Percentiles rank a stretch among this genome's conserved stretches.
These are phyloP conservation scores for Syncephalastrum racemosum DNA, from an alignment of 371 early-diverging fungal species.

Conservation along the genomic window DNA sequence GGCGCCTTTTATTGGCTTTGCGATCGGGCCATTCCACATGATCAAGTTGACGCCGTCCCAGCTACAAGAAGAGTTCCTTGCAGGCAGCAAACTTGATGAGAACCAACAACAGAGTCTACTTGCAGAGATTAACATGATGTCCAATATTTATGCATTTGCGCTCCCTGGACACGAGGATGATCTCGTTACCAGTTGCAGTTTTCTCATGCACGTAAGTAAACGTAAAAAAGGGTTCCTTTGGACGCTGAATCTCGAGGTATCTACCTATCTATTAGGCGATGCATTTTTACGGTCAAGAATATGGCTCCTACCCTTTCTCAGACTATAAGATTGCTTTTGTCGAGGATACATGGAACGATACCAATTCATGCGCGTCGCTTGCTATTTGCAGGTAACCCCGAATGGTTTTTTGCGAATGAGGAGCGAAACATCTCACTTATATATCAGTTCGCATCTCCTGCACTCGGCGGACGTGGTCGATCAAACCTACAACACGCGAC, in stretches of 20 bases:
- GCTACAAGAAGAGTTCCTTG: constrained; percentile 45
- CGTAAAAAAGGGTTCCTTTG: not conserved
- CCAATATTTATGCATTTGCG: constrained; percentile 70
- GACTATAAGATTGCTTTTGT: constrained; percentile 89
- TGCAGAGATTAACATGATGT: constrained; percentile 52
- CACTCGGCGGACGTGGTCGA: constrained; percentile 80
- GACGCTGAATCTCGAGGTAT: too few species aligned
- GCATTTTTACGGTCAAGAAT: constrained; percentile 83
- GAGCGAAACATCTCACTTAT: too few species aligned
- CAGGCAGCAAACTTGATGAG: constrained; percentile 48
- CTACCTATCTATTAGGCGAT: constrained; percentile 49
- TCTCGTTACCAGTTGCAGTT: constrained; percentile 62
- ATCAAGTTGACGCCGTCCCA: constrained; percentile 46
- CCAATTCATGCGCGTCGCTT: constrained; percentile 72
- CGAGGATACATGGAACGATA: constrained; percentile 69
- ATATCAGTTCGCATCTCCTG: constrained; percentile 63
- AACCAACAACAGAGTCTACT: constrained; percentile 46
- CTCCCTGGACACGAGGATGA: constrained; percentile 59
- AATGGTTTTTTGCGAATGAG: too few species aligned
- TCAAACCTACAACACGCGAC: constrained; percentile 81
- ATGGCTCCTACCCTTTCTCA: constrained; percentile 85
- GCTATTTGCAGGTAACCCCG: constrained; percentile 57
- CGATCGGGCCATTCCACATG: constrained; percentile 71
- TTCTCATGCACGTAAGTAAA: constrained; percentile 65
- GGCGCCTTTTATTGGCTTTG: constrained; percentile 74